phyloP scores from a whole-genome alignment of 164 flowering plant species.

The Aristolochia californica region DNA sequence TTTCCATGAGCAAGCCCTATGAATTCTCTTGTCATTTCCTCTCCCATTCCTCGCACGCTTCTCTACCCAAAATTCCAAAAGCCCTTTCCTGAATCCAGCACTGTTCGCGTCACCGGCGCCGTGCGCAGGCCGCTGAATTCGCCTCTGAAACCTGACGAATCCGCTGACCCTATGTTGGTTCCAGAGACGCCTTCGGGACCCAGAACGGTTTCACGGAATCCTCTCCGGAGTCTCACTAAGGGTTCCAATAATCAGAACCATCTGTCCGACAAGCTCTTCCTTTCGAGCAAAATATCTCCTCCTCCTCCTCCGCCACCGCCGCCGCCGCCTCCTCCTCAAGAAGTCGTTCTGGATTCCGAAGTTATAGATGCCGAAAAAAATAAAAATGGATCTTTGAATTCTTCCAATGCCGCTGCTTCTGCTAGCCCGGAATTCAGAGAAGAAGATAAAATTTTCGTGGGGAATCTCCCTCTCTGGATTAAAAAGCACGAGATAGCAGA shows the following conservation, averaged over 20 bases:
- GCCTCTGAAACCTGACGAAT: conserved; percentile 7
- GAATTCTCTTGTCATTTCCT: conserved; percentile 19
- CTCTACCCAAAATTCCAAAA: conserved; percentile 22
- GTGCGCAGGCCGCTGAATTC: conserved; percentile 25
- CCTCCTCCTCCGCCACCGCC: conserved; percentile 13
- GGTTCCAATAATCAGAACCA: conserved; percentile 7
- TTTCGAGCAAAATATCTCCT: conserved; percentile 50
- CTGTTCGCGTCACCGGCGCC: conserved; percentile 10
- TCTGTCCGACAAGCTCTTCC: conserved; percentile 47
- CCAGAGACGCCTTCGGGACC: no score
- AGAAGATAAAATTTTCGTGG: conserved; percentile 77
- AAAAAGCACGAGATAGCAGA: conserved; percentile 63
- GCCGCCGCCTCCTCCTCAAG: conserved; percentile 8
- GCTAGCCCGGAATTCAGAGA: conserved; percentile 34
- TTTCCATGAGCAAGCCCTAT: conserved; percentile 8
- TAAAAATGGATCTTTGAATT: conserved; percentile 1
- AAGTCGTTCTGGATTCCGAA: not conserved
- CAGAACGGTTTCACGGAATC: conserved; percentile 21
- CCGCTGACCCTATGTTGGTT: not conserved
- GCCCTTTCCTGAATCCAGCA: conserved; percentile 10
- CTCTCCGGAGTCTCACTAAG: conserved; percentile 16
- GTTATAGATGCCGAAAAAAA: conserved; percentile 1
- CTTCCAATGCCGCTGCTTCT: not conserved
- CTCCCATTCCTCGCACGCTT: conserved; percentile 17
- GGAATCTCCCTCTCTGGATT: conserved; percentile 82